Percentiles rank a stretch among this genome's conserved stretches.
Evolutionary conservation across 129 eudicot genomes (phyloP).

Genomic region (Flaveria brownii): DNA sequence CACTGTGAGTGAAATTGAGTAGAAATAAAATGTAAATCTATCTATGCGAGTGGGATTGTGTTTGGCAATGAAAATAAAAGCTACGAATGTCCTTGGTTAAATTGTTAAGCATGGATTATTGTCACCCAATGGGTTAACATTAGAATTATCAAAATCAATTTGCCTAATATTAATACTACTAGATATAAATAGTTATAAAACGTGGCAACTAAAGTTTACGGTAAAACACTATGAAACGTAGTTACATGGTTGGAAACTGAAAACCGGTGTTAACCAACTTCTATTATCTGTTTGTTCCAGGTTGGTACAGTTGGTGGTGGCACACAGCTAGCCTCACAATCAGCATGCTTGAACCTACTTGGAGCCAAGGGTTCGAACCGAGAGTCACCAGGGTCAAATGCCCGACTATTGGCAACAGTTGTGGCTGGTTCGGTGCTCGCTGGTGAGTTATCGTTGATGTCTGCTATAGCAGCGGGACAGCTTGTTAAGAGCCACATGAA

Average conservation of each 20-base stretch:
- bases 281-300: slow-evolving; percentile 18
- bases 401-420: slow-evolving; percentile 59
- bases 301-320: slow-evolving; percentile 86
- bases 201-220: too few species aligned
- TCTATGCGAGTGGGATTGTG: too few species aligned
- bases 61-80: too few species aligned
- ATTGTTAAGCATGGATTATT: too few species aligned
- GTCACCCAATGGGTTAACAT: too few species aligned
- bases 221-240: too few species aligned
- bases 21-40: too few species aligned
- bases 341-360: slow-evolving; percentile 72
- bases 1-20: too few species aligned
- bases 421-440: slow-evolving; percentile 76
- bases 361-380: slow-evolving; percentile 67
- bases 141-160: too few species aligned
- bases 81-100: too few species aligned
- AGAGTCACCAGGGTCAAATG: slow-evolving; percentile 61
- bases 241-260: background rate
- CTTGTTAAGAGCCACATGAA: slow-evolving; percentile 80
- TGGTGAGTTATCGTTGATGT: slow-evolving; percentile 77
- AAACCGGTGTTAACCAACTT: background rate
- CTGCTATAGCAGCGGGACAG: slow-evolving; percentile 80
- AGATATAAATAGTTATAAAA: too few species aligned
- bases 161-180: too few species aligned
- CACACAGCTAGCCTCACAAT: slow-evolving; percentile 71